Base-by-base conservation (phyloP, 352 stramenopile genomes). In the Pythium utonaiense region DNA sequence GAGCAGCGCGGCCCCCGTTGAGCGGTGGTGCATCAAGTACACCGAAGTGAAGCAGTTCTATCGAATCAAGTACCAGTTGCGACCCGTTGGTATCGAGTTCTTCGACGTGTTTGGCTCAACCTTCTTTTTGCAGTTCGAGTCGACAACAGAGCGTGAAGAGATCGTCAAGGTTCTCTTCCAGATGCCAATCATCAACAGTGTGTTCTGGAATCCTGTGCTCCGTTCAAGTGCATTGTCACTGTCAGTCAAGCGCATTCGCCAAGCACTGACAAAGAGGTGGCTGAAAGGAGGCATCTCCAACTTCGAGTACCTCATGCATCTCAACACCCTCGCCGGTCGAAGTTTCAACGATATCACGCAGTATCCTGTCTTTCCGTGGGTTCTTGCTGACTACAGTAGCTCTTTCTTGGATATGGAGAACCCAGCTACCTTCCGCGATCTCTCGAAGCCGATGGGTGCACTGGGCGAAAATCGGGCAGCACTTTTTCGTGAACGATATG, bases 271-370 rank as follows among this genome's bases (percentile, higher is more conserved):
- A 17, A 93, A 93, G 52, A 73, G 80, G 28, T 93, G 83, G 83
- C 42, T 84, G 12, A 78, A 83, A 16, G 81, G 85, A 0, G 53
- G 52, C 0, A 84, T 93, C 17, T 89, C 81, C 1, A 93, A 91
- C 58, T 99, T 98, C 70, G 97, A 99, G 61, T 99, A 99, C 67
- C 71, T 99, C 17, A 96, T 98, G 50, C 83, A 98, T 67, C 71
- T 99, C 30, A 99, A 99, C 71, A 95, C 93, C 0, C 72, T 98
- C 8, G 96, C 94, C 3, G 97, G 97, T 3, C 73, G 97, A 44
- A 98, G 82, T 54, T 98, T 98, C 65, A 98, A 98, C 74, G 96
- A 99, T 58, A 91, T 99, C n/a, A 98, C 91, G 36, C 96, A 99
- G 71, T 99, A 99, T 67, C 97, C 97, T 3, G 92, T 93, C 1